Percentiles rank a stretch among this genome's conserved stretches.
Evolutionary conservation across 2,329 filamentous ascomycete genomes (phyloP).

Genomic region (Colletotrichum graminicola): DNA sequence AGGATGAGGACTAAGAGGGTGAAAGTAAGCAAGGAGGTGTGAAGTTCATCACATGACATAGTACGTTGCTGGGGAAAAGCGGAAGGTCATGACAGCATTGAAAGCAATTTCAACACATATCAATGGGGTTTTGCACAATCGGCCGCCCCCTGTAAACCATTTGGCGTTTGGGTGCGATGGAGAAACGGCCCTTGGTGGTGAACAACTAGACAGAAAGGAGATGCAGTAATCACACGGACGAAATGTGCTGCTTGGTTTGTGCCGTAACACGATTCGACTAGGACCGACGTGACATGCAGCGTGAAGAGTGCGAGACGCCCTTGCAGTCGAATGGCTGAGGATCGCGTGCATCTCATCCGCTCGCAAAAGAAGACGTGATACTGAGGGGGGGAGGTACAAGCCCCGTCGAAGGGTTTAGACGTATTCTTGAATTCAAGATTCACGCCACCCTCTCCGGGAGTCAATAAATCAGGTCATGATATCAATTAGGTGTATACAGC

Average conservation of each 20-base stretch:
- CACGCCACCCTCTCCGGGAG: background rate
- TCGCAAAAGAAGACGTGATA: background rate
- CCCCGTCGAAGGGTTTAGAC: background rate
- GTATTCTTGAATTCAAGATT: too few relatives aligned
- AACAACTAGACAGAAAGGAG: slow-evolving; percentile 2
- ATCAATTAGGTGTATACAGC: slow-evolving; percentile 11
- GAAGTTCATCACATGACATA: background rate
- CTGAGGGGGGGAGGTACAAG: background rate
- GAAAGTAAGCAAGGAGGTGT: background rate
- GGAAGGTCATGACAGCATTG: background rate
- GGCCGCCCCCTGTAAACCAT: background rate
- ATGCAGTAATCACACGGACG: background rate
- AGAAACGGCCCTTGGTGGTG: background rate
- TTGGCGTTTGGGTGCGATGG: background rate
- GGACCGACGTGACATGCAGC: background rate
- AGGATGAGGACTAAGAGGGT: slow-evolving; percentile 49
- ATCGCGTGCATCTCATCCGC: background rate
- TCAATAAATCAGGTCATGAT: background rate
- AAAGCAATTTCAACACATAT: background rate
- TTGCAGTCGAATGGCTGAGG: background rate
- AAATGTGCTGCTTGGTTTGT: background rate
- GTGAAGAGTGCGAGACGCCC: background rate
- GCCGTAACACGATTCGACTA: background rate
- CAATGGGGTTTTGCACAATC: slow-evolving; percentile 12
- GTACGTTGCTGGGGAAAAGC: background rate